Evolutionary conservation across 2,329 filamentous ascomycete genomes (phyloP), one percentile per base, ranked within the genome.

Genomic region (Capronia epimyces): DNA sequence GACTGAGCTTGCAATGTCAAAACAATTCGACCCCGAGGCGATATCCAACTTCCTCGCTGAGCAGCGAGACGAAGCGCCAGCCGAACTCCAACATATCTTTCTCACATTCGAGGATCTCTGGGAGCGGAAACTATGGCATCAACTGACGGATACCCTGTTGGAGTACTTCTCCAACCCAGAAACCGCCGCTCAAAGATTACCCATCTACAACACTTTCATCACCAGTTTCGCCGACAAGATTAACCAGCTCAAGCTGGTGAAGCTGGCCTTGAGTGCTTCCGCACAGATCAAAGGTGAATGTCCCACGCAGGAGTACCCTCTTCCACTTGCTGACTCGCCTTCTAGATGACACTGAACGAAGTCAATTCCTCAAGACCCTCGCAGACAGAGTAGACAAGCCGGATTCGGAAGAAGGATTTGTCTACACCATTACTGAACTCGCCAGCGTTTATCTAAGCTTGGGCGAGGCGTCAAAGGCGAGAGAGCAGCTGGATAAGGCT

Each of bases 121-220:
- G 93, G 93, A 98, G 77, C 84, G 91, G 65, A 96, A 96, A 75
- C 80, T 98, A 73, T 98, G 93, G 93, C 93, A 98, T 75, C 90
- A 98, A 74, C 85, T 98, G 61, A 98, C 93, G 29, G 86, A 95
- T 66, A 78, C 84, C 46, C 80, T 98, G 50, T 77, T 95, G 62
- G 80, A 87, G 61, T 96, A 91, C 79, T 98, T 96, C 75, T 83
- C 84, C 65, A 75, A 87, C 63, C 79, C 86, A 39, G 81, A 84
- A 66, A 97, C 90, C 71, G 85, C 83, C 50, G 77, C 82, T 52
- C 89, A 95, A 74, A 85, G 91, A 66, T 80, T 98, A 74, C 77
- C 83, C 53, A 86, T 98, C 71, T 98, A 93, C 78, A 89, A 93
- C 73, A 83, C 83, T 63, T 98, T 98, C 75, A 86, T 98, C 70